Evolutionary conservation across 768 basidiomycete species (phyloP).

Genomic region (Mycena epipterygia): DNA sequence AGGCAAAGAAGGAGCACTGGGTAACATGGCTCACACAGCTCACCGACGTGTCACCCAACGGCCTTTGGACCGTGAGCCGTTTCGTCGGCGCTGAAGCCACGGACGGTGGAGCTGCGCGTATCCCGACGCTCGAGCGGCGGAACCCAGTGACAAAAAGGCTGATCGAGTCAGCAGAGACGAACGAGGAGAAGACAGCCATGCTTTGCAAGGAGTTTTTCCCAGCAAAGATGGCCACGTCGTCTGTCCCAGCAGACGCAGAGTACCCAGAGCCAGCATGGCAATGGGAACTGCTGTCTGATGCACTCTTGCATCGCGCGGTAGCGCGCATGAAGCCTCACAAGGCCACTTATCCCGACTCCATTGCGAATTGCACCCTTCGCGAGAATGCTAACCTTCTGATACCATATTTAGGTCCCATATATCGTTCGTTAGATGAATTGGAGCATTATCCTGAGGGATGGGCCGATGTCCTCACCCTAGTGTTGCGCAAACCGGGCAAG

Average conservation of each 20-base stretch:
- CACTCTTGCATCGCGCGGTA: slow-evolving; percentile 38
- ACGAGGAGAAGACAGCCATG: neutral
- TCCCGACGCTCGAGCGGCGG: slow-evolving; percentile 39
- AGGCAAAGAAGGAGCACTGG: slow-evolving; percentile 45
- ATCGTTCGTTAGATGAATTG: slow-evolving; percentile 42
- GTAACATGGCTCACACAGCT: slow-evolving; percentile 43
- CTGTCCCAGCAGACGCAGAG: slow-evolving; percentile 21
- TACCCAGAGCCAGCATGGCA: slow-evolving; percentile 45
- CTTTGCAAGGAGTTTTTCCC: slow-evolving; percentile 6
- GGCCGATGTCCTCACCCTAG: slow-evolving; percentile 46
- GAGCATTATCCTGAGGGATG: slow-evolving; percentile 36
- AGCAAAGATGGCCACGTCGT: no score
- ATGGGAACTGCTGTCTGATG: slow-evolving; percentile 37
- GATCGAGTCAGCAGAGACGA: neutral
- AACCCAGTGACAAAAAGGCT: neutral
- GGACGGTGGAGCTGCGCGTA: slow-evolving; percentile 43
- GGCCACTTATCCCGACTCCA: slow-evolving; percentile 42
- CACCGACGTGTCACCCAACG: rapidly evolving
- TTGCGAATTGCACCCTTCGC: slow-evolving; percentile 49
- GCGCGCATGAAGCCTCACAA: slow-evolving; percentile 55
- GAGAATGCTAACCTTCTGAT: slow-evolving; percentile 40
- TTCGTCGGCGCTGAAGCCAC: slow-evolving; percentile 39
- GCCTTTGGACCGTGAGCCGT: neutral
- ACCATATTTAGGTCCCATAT: slow-evolving; percentile 44
- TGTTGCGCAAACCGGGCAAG: slow-evolving; percentile 52